Conservation (phyloP, 768 basidiomycete genomes). For the Podaxis sp. region DNA sequence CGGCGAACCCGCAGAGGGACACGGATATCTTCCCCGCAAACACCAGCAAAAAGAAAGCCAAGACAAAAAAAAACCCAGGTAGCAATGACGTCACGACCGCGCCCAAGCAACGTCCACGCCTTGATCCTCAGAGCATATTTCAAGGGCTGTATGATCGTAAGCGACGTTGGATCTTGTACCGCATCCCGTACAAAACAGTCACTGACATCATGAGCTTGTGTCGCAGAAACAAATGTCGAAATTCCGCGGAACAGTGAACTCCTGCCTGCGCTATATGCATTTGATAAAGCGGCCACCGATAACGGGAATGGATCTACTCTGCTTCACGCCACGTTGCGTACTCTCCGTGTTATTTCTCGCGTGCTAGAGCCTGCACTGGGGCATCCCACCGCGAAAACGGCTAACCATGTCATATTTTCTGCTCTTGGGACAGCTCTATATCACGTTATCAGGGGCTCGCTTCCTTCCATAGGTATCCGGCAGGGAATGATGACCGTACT, state of each 20-base stretch:
- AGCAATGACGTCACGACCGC: conserved; percentile 3
- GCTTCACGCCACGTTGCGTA: conserved; percentile 3
- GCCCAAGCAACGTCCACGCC: neutral
- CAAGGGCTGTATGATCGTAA: conserved; percentile 3
- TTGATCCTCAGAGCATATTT: neutral
- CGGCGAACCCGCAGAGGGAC: neutral
- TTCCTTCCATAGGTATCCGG: neutral
- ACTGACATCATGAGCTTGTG: neutral
- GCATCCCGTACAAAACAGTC: neutral
- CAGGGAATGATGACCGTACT: neutral
- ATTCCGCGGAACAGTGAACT: conserved; percentile 9
- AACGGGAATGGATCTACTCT: conserved; percentile 10
- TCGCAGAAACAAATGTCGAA: neutral
- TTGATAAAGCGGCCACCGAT: neutral
- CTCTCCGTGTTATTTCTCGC: neutral
- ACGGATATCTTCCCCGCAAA: neutral
- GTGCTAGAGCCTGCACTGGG: neutral
- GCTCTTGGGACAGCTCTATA: conserved; percentile 1
- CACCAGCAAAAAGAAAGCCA: conserved; percentile 4
- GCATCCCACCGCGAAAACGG: neutral
- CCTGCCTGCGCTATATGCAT: conserved; percentile 5
- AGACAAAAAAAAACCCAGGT: conserved; percentile 8
- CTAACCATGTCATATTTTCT: neutral
- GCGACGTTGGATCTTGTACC: neutral
- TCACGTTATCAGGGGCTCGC: neutral